Evolutionary conservation across 2,329 filamentous ascomycete genomes (phyloP), one percentile per base, ranked within the genome.

Genomic region (Beauveria medogensis): DNA sequence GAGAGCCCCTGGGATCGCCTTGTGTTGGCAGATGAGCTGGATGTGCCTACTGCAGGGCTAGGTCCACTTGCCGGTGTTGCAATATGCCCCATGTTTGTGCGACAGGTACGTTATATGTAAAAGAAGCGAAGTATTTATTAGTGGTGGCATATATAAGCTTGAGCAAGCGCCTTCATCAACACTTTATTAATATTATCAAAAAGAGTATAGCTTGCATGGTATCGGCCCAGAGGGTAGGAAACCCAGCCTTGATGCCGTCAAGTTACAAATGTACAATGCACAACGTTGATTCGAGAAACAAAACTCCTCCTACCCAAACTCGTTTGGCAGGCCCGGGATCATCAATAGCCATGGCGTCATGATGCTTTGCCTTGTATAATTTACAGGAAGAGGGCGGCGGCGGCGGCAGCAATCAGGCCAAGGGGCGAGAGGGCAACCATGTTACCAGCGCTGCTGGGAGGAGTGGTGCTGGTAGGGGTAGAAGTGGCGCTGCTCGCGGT

Each of bases 331-430:
- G 14, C 43, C 28, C n/a, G 6, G n/a, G 16, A 26, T 8, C 12
- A 28, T 40, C 30, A 34, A 34, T 12, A 22, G 37, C 37, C 41
- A 44, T 44, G 37, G 16, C 48, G n/a, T 52, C 26, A 12, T 28
- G 12, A 22, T 37, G 28, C 14, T 50, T 14, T 24, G 20, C 3
- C 16, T 18, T 44, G 7, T 3, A 51, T 16, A n/a, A 24, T 53
- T 47, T 60, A 60, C 48, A 60, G 50, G 50, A 60, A 60, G 18
- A 60, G 48, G 41, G 57, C 57, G 10, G 50, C 57, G 12, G 28
- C 57, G 20, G 57, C 57, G 26, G 48, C 57, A 14, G 41, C 57
- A 26, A 60, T 30, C 40, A 60, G 50, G 50, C 24, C 57, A 10
- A 60, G 10, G 41, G 57, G 57, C 26, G 57, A 60, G 57, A 54